Conservation (phyloP, 2,329 filamentous ascomycete species). For the Talaromyces sp. region DNA sequence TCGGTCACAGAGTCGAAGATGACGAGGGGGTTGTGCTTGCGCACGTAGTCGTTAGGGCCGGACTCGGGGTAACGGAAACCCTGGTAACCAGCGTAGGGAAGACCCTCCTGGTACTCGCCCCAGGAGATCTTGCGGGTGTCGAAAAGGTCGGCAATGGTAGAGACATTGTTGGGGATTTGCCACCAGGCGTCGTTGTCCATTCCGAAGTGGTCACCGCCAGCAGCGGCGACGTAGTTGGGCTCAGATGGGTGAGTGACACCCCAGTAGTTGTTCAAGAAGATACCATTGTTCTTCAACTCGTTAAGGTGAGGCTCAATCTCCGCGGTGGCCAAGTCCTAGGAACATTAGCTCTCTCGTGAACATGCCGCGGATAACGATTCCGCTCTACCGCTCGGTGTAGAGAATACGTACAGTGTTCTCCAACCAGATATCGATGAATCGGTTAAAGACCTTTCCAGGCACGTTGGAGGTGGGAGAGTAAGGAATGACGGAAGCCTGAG, state of each 20-base stretch:
- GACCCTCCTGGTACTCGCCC: conserved; percentile 74
- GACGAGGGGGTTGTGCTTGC: conserved; percentile 72
- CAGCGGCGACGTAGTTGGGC: conserved; percentile 71
- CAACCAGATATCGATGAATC: conserved; percentile 71
- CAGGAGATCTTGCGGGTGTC: conserved; percentile 65
- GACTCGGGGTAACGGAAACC: conserved; percentile 63
- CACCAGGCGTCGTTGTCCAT: conserved; percentile 67
- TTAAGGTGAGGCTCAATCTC: conserved; percentile 52
- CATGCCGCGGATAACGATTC: neutral
- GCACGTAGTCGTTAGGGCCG: conserved; percentile 71
- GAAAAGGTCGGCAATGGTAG: conserved; percentile 67
- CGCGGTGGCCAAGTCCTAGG: conserved; percentile 60
- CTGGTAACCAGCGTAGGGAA: conserved; percentile 72
- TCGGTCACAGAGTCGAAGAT: conserved; percentile 65
- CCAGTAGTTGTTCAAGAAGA: conserved; percentile 60
- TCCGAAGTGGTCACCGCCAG: conserved; percentile 71
- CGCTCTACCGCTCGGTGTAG: neutral
- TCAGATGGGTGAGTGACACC: conserved; percentile 70
- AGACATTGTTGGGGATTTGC: conserved; percentile 59
- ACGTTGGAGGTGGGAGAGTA: conserved; percentile 63
- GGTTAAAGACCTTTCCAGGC: conserved; percentile 70
- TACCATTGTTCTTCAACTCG: conserved; percentile 48
- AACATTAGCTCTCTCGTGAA: neutral
- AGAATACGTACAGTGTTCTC: conserved; percentile 63
- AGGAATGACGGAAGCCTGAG: conserved; percentile 59